A percentile compares a stretch with the other conserved stretches of the same genome.
Conservation (phyloP, 148 eudicot species). For the Pouteria glomerata region DNA sequence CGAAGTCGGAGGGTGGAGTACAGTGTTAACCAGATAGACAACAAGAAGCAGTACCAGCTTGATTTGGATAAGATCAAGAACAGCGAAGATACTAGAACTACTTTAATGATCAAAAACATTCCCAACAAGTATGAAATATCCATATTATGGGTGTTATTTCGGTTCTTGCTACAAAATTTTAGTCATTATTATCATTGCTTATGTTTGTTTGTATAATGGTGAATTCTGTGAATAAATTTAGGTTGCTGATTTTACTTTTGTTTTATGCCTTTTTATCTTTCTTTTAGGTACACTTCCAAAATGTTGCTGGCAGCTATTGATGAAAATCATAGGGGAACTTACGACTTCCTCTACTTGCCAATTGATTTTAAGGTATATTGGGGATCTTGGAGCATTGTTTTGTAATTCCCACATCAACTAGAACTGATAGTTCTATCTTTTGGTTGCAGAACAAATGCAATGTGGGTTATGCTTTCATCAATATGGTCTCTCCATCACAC, state of each 20-base stretch:
- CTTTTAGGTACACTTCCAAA: slow-evolving; percentile 52
- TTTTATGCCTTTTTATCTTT: neutral
- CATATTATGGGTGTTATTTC: neutral
- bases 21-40: slow-evolving; percentile 35
- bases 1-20: slow-evolving; percentile 38
- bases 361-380: slow-evolving; percentile 52
- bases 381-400: neutral
- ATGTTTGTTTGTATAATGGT: neutral
- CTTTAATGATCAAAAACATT: slow-evolving; percentile 55
- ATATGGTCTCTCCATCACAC: slow-evolving; percentile 53
- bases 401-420: neutral
- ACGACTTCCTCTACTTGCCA: slow-evolving; percentile 57
- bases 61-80: slow-evolving; percentile 48
- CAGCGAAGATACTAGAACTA: slow-evolving; percentile 53
- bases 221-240: neutral
- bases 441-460: slow-evolving; percentile 53
- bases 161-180: neutral
- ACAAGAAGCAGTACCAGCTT: slow-evolving; percentile 48
- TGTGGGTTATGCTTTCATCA: slow-evolving; percentile 65
- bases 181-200: neutral
- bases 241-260: slow-evolving; percentile 1
- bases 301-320: slow-evolving; percentile 58
- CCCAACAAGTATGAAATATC: slow-evolving; percentile 48
- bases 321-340: slow-evolving; percentile 50
- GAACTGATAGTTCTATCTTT: neutral